These are phyloP conservation scores for Radiomyces spectabilis DNA, from an alignment of 192 early-diverging fungal genomes.

Conservation along the genomic window DNA sequence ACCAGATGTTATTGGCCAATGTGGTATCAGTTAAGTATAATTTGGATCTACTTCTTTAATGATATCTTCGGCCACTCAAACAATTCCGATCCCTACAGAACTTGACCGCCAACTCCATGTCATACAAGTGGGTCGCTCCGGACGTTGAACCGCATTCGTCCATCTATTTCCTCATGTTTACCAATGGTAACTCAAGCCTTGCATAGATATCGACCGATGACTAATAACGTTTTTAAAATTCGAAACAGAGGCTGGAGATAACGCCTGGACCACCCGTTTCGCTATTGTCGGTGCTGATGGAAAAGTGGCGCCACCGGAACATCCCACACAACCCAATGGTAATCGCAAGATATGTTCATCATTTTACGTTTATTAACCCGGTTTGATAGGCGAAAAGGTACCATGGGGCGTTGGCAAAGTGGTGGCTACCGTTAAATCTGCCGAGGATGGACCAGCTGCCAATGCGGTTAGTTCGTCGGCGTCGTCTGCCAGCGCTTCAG, in stretches of 20 bases:
- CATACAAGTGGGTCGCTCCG: constrained; percentile 17
- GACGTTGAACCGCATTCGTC: constrained; percentile 16
- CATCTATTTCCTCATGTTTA: constrained; percentile 32
- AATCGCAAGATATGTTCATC: constrained; percentile 1
- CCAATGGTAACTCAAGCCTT: constrained; percentile 1
- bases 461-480: not conserved
- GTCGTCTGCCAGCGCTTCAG: not conserved
- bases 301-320: not conserved
- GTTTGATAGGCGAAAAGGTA: not conserved
- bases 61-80: not conserved
- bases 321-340: constrained; percentile 15
- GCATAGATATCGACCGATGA: not conserved
- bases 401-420: constrained; percentile 24
- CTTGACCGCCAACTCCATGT: constrained; percentile 6
- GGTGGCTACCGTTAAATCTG: not conserved
- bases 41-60: not conserved
- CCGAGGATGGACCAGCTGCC: too few relatives aligned
- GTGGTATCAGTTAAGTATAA: constrained; percentile 16
- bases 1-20: constrained; percentile 16
- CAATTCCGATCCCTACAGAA: too few relatives aligned
- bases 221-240: not conserved
- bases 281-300: constrained; percentile 17
- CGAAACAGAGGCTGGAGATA: not conserved
- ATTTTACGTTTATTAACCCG: not conserved
- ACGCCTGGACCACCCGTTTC: constrained; percentile 26